A percentile compares a stretch with the other conserved stretches of the same genome.
phyloP scores from a whole-genome alignment of 2,329 filamentous ascomycete species.

The Sarocladiaceae sp. region DNA sequence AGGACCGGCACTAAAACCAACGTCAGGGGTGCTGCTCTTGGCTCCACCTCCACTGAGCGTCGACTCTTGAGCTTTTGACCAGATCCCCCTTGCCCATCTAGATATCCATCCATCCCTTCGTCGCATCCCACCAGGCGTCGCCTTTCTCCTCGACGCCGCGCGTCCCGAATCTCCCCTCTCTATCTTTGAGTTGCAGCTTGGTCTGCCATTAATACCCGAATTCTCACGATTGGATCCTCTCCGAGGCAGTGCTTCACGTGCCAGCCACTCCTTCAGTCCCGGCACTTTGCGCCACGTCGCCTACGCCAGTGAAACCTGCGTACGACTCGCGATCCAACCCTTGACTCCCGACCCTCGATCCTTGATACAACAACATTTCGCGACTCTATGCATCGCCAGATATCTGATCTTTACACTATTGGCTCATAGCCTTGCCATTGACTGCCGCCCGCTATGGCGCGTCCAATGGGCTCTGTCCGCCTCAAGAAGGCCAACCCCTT shows the following conservation, averaged over 20 bases:
- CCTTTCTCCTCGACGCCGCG: slow-evolving; percentile 3
- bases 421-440: slow-evolving; percentile 7
- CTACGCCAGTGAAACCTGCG: not conserved
- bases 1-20: no score
- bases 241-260: not conserved
- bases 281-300: slow-evolving; percentile 7
- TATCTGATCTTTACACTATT: not conserved
- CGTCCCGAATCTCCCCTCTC: not conserved
- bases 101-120: slow-evolving; percentile 4
- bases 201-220: not conserved
- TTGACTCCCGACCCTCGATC: not conserved
- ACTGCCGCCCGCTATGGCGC: slow-evolving; percentile 43
- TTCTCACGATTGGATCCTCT: not conserved
- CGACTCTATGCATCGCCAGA: not conserved
- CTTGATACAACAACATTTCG: not conserved
- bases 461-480: slow-evolving; percentile 58
- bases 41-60: no score
- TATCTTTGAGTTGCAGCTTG: not conserved
- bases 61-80: no score
- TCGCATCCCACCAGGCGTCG: not conserved
- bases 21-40: no score
- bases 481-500: slow-evolving; percentile 75
- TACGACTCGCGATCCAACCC: not conserved
- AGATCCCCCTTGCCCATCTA: not conserved
- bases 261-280: slow-evolving; percentile 3